These are phyloP conservation scores for Agaricus sinodeliciosus DNA, from an alignment of 768 basidiomycete genomes.

Conservation along the genomic window DNA sequence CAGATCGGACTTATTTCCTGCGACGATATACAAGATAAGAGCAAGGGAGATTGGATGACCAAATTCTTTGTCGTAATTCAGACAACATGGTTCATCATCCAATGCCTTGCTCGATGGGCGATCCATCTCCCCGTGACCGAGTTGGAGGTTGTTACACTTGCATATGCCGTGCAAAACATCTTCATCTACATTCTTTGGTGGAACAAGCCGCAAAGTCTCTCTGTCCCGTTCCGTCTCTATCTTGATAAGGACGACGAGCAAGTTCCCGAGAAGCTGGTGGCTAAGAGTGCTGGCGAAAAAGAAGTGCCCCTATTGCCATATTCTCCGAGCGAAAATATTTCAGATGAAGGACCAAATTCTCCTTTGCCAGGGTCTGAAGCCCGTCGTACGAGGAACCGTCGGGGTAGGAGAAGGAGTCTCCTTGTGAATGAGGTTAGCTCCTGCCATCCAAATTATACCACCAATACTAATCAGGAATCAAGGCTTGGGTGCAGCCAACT, in stretches of 20 bases:
- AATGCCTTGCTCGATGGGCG: conserved; percentile 3
- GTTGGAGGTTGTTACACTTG: conserved; percentile 8
- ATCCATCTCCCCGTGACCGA: neutral
- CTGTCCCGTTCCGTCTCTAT: neutral
- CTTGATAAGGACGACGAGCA: neutral
- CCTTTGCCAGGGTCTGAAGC: no score
- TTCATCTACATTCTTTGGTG: conserved; percentile 9
- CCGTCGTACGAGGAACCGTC: no score
- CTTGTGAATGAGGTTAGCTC: no score
- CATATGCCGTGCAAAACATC: neutral
- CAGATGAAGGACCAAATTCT: no score
- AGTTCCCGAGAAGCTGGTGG: neutral
- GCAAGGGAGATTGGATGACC: conserved; percentile 19
- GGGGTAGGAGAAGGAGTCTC: no score
- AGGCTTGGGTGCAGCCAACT: no score
- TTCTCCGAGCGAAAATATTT: no score
- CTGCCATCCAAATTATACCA: no score
- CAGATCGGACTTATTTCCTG: neutral
- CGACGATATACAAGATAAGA: conserved; percentile 18
- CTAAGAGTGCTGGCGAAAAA: neutral
- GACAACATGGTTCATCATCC: conserved; percentile 17
- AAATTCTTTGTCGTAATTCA: conserved; percentile 19
- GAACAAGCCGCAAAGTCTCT: conserved; percentile 6
- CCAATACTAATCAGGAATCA: no score
- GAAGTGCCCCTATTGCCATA: neutral